Base-by-base conservation (phyloP, 176 grass and related monocot species). In the Panicum miliaceum region DNA sequence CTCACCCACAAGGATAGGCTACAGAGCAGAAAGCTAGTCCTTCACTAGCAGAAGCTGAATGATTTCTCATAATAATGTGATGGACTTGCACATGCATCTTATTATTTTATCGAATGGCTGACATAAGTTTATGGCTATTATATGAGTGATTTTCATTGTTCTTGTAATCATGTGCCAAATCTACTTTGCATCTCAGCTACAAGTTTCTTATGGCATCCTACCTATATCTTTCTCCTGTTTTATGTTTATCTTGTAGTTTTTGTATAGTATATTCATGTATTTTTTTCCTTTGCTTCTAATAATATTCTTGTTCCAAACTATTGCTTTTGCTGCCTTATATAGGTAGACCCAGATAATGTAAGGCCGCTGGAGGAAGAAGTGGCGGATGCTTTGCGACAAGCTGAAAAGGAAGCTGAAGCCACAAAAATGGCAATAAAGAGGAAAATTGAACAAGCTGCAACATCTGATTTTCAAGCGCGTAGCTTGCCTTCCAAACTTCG, bases 341-440 rank as follows among this genome's bases (percentile, higher is more conserved):
- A 99, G 93, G 96, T 99, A 40, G 93, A 96, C 60, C 90, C 91
- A 62, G 93, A 82, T 83, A 99, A 99, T 87, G 75, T 99, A 25
- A 90, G 90, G 78, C 81, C 53, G 66, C 62, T 92, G 68, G 87
- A 94, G 72, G 90, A 94, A 38, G 91, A 83, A 71, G 86, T 59
- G 26, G 93, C 72, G 64, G 86, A 99, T 96, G 59, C 96, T 75
- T 89, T 99, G 73, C 35, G 85, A 66, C 91, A 92, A 80, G 96
- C 93, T 89, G 93, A 96, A 88, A 94, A 81, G 76, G 86, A 96
- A 88, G 97, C 93, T 72, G 89, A 96, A 84, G 93, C 89, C 71
- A 96, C 97, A 15, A 90, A 80, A 86, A 87, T 94, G 78, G 97
- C 93, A 32, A 81, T 99, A 75, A 99, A 99, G 82, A 96, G 93